phyloP scores from a whole-genome alignment of 768 basidiomycete species.

The Rhodocollybia butyracea region DNA sequence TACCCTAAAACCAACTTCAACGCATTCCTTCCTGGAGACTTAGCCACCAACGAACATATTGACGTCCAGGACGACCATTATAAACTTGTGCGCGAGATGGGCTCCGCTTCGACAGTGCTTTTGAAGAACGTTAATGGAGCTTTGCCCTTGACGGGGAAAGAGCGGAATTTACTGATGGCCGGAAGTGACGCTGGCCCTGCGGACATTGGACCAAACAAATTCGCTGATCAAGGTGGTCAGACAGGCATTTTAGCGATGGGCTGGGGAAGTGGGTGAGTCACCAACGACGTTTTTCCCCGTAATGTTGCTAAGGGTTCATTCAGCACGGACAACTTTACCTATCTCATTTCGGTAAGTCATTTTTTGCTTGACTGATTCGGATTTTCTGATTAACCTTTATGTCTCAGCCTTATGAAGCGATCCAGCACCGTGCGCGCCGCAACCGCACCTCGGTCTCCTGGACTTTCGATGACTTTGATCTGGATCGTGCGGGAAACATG shows the following conservation, averaged over 20 bases:
- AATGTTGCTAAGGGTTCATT: background rate
- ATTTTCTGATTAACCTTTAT: background rate
- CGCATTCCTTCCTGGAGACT: constrained; percentile 50
- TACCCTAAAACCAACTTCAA: constrained; percentile 76
- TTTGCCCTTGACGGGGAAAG: constrained; percentile 56
- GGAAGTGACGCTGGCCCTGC: constrained; percentile 68
- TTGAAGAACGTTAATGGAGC: constrained; percentile 65
- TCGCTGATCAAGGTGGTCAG: constrained; percentile 53
- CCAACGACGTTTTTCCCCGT: background rate
- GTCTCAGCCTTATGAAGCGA: constrained; percentile 70
- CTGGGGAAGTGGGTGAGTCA: constrained; percentile 75
- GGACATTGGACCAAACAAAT: constrained; percentile 67
- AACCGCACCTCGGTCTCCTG: constrained; percentile 67
- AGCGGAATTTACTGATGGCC: constrained; percentile 53
- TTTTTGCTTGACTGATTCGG: constrained; percentile 17
- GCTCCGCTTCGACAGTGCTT: constrained; percentile 68
- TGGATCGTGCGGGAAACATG: constrained; percentile 42
- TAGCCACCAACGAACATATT: constrained; percentile 53
- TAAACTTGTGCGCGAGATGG: constrained; percentile 67
- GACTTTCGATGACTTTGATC: constrained; percentile 69
- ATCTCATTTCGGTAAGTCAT: constrained; percentile 60
- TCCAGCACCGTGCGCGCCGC: constrained; percentile 66
- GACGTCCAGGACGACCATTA: constrained; percentile 72
- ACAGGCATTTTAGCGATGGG: constrained; percentile 85
- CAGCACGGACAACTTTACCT: constrained; percentile 71